These are phyloP conservation scores for Sporobolus alterniflorus DNA, from an alignment of 202 grass and related monocot genomes.

Conservation along the genomic window DNA sequence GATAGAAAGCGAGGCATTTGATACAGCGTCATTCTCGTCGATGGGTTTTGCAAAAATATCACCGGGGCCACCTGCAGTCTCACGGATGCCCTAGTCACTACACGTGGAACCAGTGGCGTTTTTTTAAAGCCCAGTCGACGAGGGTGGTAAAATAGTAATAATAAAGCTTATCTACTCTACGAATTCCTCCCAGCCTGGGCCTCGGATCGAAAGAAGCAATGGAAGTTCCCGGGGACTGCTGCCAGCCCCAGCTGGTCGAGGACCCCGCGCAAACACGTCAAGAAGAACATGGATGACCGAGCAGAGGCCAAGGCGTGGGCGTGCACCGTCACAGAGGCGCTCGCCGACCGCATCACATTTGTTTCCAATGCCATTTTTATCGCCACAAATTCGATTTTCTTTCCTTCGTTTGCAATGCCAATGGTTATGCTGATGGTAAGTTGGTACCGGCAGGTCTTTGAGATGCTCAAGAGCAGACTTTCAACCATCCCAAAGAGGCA, in stretches of 20 bases:
- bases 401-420: not conserved
- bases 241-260: not conserved
- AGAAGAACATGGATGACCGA: constrained; percentile 67
- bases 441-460: constrained; percentile 54
- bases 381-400: not conserved
- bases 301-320: constrained; percentile 71
- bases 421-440: not conserved
- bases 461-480: constrained; percentile 86
- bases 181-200: not conserved
- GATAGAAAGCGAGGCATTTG: too few species aligned
- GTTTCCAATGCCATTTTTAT: not conserved
- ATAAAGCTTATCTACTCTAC: too few species aligned
- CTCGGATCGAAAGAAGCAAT: constrained; percentile 26
- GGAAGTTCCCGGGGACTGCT: constrained; percentile 23
- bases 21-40: too few species aligned
- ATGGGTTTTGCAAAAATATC: too few species aligned
- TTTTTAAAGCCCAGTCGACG: too few species aligned
- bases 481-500: constrained; percentile 84
- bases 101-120: too few species aligned
- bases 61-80: too few species aligned
- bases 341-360: constrained; percentile 58
- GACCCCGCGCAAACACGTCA: constrained; percentile 72
- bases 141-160: too few species aligned
- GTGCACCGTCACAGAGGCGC: constrained; percentile 82
- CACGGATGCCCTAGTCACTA: too few species aligned